Conservation (phyloP, 495 filamentous ascomycete genomes). For the Coniosporium apollinis region DNA sequence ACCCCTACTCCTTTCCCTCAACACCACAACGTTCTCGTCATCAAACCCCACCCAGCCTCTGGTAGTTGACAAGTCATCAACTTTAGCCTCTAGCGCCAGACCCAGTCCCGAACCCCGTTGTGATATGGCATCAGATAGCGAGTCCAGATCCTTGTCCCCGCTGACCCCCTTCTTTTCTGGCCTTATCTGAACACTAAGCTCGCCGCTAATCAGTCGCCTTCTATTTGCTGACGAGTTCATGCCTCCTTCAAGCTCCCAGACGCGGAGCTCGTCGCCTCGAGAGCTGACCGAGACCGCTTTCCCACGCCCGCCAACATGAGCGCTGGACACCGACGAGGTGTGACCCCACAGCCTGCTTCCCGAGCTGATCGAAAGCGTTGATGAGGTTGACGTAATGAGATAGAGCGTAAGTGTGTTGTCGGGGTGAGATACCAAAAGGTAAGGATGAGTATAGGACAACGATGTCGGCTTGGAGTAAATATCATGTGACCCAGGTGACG, state of each 20-base stretch:
- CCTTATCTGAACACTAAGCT: conserved; percentile 39
- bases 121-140: conserved; percentile 1
- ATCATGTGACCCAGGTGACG: conserved; percentile 13
- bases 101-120: conserved; percentile 8
- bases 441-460: conserved; percentile 79
- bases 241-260: conserved; percentile 85
- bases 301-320: conserved; percentile 70
- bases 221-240: conserved; percentile 31
- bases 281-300: conserved; percentile 81
- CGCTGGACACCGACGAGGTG: conserved; percentile 75
- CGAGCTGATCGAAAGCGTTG: conserved; percentile 48
- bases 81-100: conserved; percentile 8
- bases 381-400: conserved; percentile 57
- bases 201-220: conserved; percentile 21
- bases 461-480: conserved; percentile 41
- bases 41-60: conserved; percentile 76
- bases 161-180: conserved; percentile 20
- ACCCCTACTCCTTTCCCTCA: conserved; percentile 51
- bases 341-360: conserved; percentile 83
- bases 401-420: conserved; percentile 90
- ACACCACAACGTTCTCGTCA: conserved; percentile 78
- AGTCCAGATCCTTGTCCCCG: neutral
- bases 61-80: conserved; percentile 18
- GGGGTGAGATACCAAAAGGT: conserved; percentile 69
- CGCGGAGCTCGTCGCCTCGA: conserved; percentile 67